A percentile compares a stretch with the other conserved stretches of the same genome.
Conservation (phyloP, 1,139 yeast species). For the Scheffersomyces quercinus region DNA sequence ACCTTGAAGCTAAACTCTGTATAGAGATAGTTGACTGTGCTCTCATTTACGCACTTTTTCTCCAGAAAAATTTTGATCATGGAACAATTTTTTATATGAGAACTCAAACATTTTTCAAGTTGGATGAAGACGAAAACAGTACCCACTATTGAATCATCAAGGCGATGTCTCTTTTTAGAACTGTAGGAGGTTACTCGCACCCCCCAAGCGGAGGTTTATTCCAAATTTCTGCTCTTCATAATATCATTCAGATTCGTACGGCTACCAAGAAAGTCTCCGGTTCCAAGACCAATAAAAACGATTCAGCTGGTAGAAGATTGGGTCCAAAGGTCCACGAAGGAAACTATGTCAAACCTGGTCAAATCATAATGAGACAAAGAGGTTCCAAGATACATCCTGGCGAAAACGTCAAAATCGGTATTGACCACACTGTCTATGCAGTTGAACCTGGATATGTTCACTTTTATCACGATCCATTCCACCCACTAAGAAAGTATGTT, state of each 20-base stretch:
- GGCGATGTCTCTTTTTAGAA: background rate
- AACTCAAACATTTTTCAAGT: background rate
- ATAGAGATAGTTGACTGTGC: background rate
- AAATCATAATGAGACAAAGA: slow-evolving; percentile 89
- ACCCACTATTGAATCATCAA: background rate
- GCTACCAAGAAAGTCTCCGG: slow-evolving; percentile 96
- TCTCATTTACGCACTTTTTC: background rate
- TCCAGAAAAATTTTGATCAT: background rate
- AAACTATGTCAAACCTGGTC: slow-evolving; percentile 69
- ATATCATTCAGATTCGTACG: slow-evolving; percentile 62
- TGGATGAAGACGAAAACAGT: background rate
- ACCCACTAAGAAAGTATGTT: slow-evolving; percentile 85
- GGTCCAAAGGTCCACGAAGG: slow-evolving; percentile 90
- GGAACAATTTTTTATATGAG: background rate
- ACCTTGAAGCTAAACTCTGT: too few species aligned
- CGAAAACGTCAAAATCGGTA: slow-evolving; percentile 86
- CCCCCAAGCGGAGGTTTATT: background rate
- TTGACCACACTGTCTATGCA: slow-evolving; percentile 91
- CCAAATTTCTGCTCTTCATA: slow-evolving; percentile 4
- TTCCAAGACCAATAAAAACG: slow-evolving; percentile 88
- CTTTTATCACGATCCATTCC: slow-evolving; percentile 94
- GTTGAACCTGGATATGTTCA: slow-evolving; percentile 91
- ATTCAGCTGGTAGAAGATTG: slow-evolving; percentile 91
- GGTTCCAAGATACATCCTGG: slow-evolving; percentile 98
- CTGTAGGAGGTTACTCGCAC: background rate